These are phyloP conservation scores for Pisolithus microcarpus DNA, from an alignment of 768 basidiomycete species.

Conservation along the genomic window DNA sequence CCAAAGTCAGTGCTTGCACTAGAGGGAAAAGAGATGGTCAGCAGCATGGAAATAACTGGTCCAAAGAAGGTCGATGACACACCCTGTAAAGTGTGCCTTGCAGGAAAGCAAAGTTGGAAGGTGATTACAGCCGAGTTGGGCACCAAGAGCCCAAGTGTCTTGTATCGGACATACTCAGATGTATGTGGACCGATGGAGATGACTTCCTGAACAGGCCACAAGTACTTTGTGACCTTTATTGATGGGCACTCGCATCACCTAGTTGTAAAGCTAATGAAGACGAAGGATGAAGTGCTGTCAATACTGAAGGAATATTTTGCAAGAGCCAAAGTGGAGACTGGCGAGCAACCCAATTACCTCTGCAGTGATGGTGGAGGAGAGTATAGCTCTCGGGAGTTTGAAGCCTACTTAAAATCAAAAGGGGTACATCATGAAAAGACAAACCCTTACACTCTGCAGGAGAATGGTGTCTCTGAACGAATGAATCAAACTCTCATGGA, in stretches of 20 bases:
- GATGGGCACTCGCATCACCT: no score
- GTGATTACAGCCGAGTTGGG: constrained; percentile 7
- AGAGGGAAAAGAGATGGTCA: background rate
- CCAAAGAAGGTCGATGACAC: no score
- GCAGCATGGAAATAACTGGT: no score
- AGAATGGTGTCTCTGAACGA: background rate
- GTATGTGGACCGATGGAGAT: no score
- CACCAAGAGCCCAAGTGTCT: background rate
- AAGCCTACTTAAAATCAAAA: constrained; percentile 12
- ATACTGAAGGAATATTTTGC: background rate
- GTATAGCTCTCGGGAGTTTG: constrained; percentile 3
- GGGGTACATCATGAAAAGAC: constrained; percentile 3
- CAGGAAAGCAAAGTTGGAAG: constrained; percentile 17
- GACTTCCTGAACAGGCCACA: no score
- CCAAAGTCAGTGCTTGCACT: background rate
- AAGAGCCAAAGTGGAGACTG: constrained; percentile 7
- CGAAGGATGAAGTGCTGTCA: no score
- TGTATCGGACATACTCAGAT: background rate
- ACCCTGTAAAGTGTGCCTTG: background rate
- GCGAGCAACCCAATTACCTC: constrained; percentile 12
- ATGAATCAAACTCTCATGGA: constrained; percentile 1
- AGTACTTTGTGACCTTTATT: no score
- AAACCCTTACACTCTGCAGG: constrained; percentile 3
- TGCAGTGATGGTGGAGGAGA: background rate
- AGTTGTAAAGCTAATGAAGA: no score